A percentile compares a stretch with the other conserved stretches of the same genome.
These are phyloP conservation scores for Wallacemonas rigidus DNA, from an alignment of 208 protist species.

Conservation along the genomic window DNA sequence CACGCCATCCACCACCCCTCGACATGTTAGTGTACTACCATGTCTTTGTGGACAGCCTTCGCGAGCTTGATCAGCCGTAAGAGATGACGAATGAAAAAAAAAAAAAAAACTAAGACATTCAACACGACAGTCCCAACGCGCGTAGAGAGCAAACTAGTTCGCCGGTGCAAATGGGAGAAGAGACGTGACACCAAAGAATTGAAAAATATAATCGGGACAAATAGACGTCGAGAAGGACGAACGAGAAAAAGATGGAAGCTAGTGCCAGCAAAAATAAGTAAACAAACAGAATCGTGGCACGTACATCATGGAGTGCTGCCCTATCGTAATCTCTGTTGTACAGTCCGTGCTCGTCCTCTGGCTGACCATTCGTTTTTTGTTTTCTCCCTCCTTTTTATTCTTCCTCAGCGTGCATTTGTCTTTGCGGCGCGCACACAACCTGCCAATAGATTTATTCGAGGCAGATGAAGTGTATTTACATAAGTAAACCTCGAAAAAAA, in stretches of 20 bases:
- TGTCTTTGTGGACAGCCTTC: constrained; percentile 62
- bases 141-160: neutral
- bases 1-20: constrained; percentile 47
- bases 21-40: constrained; percentile 75
- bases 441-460: no score
- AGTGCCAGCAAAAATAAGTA: neutral
- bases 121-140: no score
- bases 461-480: neutral
- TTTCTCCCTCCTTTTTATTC: no score
- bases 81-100: neutral
- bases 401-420: no score
- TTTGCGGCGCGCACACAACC: no score
- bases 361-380: no score
- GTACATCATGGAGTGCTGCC: no score
- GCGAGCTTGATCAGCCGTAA: constrained; percentile 27
- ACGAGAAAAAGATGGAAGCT: neutral
- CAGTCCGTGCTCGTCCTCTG: no score
- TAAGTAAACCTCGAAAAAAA: neutral
- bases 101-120: constrained; percentile 5
- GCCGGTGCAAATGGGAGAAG: no score
- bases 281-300: neutral
- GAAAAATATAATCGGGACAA: neutral
- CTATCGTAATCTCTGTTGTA: no score
- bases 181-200: no score
- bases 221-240: neutral